Evolutionary conservation across 2,329 filamentous ascomycete species (phyloP).

Genomic region (Rutstroemia sydowiana): DNA sequence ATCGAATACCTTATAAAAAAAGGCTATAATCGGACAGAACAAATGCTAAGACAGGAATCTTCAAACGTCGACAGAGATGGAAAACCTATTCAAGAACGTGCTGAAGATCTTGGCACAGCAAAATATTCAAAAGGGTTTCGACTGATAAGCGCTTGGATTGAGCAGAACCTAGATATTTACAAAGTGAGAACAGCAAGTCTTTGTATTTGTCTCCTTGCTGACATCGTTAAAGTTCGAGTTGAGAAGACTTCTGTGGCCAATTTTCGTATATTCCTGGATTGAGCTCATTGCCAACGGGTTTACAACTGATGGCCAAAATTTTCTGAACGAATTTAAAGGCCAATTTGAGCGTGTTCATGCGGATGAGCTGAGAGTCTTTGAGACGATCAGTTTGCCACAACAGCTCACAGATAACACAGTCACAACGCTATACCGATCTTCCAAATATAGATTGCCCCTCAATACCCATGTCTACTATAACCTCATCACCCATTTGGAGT

Average conservation of each 20-base stretch:
- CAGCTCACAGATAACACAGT: slow-evolving; percentile 71
- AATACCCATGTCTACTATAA: slow-evolving; percentile 77
- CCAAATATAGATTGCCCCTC: slow-evolving; percentile 86
- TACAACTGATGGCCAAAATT: slow-evolving; percentile 62
- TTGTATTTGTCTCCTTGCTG: background rate
- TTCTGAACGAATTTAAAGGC: slow-evolving; percentile 60
- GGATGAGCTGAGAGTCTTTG: slow-evolving; percentile 72
- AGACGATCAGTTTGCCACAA: slow-evolving; percentile 64
- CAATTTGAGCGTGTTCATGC: slow-evolving; percentile 71
- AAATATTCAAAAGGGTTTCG: slow-evolving; percentile 73
- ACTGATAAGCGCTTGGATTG: slow-evolving; percentile 73
- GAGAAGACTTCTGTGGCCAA: slow-evolving; percentile 79
- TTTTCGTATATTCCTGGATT: slow-evolving; percentile 90
- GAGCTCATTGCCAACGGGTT: slow-evolving; percentile 69
- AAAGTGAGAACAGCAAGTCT: slow-evolving; percentile 49
- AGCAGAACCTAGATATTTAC: slow-evolving; percentile 89
- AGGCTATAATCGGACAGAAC: slow-evolving; percentile 87
- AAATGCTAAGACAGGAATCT: slow-evolving; percentile 85
- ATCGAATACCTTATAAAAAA: slow-evolving; percentile 96
- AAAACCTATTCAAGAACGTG: slow-evolving; percentile 57
- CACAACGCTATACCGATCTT: slow-evolving; percentile 74
- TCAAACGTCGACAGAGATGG: slow-evolving; percentile 76
- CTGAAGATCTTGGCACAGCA: slow-evolving; percentile 64
- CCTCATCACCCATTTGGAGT: slow-evolving; percentile 81
- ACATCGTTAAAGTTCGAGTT: slow-evolving; percentile 62